Evolutionary conservation across 352 stramenopile genomes (phyloP).

Genomic region (Phytophthora boehmeriae): DNA sequence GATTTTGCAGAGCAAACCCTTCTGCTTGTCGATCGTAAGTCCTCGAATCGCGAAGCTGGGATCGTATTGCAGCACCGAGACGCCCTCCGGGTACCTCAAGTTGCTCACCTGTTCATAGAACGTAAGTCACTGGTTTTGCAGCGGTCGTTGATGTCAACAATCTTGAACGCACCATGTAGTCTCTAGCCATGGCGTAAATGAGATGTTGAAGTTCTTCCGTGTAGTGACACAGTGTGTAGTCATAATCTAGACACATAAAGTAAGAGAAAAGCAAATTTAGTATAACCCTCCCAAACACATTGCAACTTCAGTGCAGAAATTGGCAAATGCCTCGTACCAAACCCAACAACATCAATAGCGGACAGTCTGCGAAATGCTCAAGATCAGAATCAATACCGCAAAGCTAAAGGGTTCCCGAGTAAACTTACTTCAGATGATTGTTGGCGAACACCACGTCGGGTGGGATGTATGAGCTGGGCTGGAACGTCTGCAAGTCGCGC

Average conservation of each 20-base stretch:
- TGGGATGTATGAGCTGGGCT: conserved; percentile 41
- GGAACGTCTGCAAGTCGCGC: conserved; percentile 49
- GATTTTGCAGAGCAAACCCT: conserved; percentile 93
- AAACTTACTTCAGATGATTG: conserved; percentile 61
- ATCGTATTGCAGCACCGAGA: conserved; percentile 84
- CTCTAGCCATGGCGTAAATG: conserved; percentile 93
- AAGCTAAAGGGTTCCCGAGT: too few relatives aligned
- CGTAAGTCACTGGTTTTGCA: too few relatives aligned
- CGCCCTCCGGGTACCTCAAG: conserved; percentile 85
- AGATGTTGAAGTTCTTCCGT: conserved; percentile 90
- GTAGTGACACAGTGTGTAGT: conserved; percentile 95
- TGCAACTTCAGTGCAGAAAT: conserved; percentile 1
- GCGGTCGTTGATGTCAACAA: background rate
- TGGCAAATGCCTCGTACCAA: conserved; percentile 40
- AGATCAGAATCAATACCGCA: background rate
- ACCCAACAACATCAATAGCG: conserved; percentile 76
- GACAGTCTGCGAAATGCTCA: conserved; percentile 37
- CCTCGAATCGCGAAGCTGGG: conserved; percentile 92
- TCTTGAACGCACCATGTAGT: conserved; percentile 70
- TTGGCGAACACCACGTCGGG: conserved; percentile 77
- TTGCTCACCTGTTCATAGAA: conserved; percentile 50
- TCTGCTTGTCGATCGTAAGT: conserved; percentile 93
- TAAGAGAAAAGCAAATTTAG: conserved; percentile 3
- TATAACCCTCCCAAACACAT: background rate
- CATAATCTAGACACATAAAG: conserved; percentile 77